phyloP scores from a whole-genome alignment of 1,284 basidiomycete genomes.

The Cutaneotrichosporon cyanovorans region DNA sequence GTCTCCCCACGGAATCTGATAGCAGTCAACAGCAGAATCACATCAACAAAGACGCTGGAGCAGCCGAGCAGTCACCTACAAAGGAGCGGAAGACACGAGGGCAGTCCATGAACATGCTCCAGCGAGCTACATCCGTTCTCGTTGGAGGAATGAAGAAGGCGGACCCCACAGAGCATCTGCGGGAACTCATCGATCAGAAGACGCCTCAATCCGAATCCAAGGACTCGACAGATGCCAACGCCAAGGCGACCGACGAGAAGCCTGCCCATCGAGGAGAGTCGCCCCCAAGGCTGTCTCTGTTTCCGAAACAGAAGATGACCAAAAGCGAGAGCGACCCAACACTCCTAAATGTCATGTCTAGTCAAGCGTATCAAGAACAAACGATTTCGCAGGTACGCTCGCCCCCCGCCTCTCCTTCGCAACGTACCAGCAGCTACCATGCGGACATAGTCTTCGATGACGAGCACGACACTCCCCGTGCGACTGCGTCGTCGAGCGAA shows the following conservation, averaged over 20 bases:
- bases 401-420: conserved; percentile 1
- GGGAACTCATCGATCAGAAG: neutral
- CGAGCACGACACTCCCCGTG: neutral
- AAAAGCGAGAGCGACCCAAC: conserved; percentile 24
- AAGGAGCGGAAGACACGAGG: conserved; percentile 52
- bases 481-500: too few relatives aligned
- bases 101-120: conserved; percentile 85
- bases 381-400: too few relatives aligned
- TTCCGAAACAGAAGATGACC: conserved; percentile 13
- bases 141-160: conserved; percentile 43
- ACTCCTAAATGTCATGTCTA: neutral
- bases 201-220: neutral
- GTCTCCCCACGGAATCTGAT: neutral
- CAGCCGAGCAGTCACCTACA: conserved; percentile 15
- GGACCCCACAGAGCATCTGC: neutral
- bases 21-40: neutral
- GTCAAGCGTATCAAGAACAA: too few relatives aligned
- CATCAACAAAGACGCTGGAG: conserved; percentile 3
- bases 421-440: neutral
- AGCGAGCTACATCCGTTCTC: conserved; percentile 75
- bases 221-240: neutral
- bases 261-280: conserved; percentile 16
- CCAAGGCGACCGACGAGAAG: conserved; percentile 5
- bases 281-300: conserved; percentile 25
- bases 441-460: neutral